A percentile compares a stretch with the other conserved stretches of the same genome.
Conservation (phyloP, 2,329 filamentous ascomycete genomes). For the Trichoderma koningiopsis region DNA sequence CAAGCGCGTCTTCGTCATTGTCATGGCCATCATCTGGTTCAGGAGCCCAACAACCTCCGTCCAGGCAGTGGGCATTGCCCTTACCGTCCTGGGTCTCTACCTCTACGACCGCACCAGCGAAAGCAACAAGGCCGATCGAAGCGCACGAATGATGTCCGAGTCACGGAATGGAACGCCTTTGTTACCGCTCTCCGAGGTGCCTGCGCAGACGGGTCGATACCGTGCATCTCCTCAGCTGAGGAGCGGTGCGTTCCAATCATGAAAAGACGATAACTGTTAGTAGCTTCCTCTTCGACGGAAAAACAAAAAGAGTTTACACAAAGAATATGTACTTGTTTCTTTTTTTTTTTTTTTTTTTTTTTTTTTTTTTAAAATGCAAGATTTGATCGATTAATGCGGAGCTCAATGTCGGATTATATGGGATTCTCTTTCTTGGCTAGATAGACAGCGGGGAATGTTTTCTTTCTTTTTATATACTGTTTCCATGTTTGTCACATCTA, state of each 20-base stretch:
- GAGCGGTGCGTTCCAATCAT: slow-evolving; percentile 16
- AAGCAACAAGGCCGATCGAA: slow-evolving; percentile 82
- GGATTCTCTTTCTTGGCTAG: not conserved
- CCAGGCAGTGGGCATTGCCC: slow-evolving; percentile 80
- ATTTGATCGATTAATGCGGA: not conserved
- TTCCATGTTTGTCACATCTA: not conserved
- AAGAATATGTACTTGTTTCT: not conserved
- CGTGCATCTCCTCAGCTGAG: slow-evolving; percentile 32
- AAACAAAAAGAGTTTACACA: not conserved
- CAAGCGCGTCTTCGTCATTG: slow-evolving; percentile 96
- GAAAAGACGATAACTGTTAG: not conserved
- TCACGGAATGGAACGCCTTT: slow-evolving; percentile 49
- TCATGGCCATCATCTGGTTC: slow-evolving; percentile 95
- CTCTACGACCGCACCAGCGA: slow-evolving; percentile 93
- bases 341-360: not conserved
- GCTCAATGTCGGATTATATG: not conserved
- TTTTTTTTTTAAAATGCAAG: not conserved
- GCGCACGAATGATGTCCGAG: slow-evolving; percentile 66
- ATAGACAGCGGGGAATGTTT: not conserved
- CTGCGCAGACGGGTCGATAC: slow-evolving; percentile 30
- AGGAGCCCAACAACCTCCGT: slow-evolving; percentile 81
- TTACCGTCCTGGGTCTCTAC: slow-evolving; percentile 92
- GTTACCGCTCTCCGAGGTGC: slow-evolving; percentile 63
- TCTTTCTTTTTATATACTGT: not conserved
- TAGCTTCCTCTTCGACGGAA: not conserved